These are phyloP conservation scores for Colletotrichum incanum DNA, from an alignment of 2,329 filamentous ascomycete species.

Conservation along the genomic window DNA sequence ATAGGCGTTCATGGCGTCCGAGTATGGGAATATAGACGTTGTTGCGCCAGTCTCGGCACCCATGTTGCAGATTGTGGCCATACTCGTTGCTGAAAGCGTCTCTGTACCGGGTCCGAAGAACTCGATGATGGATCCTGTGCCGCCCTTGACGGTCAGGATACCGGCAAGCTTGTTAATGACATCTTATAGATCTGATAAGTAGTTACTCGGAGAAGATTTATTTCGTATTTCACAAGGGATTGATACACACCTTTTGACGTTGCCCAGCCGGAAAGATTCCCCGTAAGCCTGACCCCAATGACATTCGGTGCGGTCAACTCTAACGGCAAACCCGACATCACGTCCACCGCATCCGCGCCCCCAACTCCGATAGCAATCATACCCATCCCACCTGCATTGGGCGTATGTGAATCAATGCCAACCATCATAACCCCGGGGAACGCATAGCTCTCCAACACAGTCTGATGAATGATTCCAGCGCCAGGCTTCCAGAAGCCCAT, in stretches of 20 bases:
- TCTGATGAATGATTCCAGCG: slow-evolving; percentile 99
- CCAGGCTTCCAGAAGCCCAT: slow-evolving; percentile 99
- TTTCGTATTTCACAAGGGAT: too few relatives aligned
- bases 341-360: slow-evolving; percentile 68
- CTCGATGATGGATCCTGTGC: slow-evolving; percentile 80
- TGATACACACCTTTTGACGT: slow-evolving; percentile 70
- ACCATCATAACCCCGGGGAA: slow-evolving; percentile 99
- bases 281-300: slow-evolving; percentile 83
- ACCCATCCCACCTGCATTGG: slow-evolving; percentile 95
- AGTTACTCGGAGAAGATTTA: too few relatives aligned
- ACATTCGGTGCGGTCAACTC: slow-evolving; percentile 74
- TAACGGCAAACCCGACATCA: slow-evolving; percentile 30
- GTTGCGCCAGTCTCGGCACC: slow-evolving; percentile 72
- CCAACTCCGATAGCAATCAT: slow-evolving; percentile 97
- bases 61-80: slow-evolving; percentile 77
- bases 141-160: slow-evolving; percentile 84
- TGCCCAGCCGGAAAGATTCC: slow-evolving; percentile 80
- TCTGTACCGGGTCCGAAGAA: slow-evolving; percentile 77
- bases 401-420: slow-evolving; percentile 97
- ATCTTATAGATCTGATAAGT: slow-evolving; percentile 55
- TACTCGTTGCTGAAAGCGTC: slow-evolving; percentile 79
- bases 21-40: slow-evolving; percentile 84
- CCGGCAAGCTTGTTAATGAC: slow-evolving; percentile 83
- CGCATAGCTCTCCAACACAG: slow-evolving; percentile 97
- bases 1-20: slow-evolving; percentile 85